phyloP scores from a whole-genome alignment of 176 grass and related monocot species.

The Alloteropsis semialata region DNA sequence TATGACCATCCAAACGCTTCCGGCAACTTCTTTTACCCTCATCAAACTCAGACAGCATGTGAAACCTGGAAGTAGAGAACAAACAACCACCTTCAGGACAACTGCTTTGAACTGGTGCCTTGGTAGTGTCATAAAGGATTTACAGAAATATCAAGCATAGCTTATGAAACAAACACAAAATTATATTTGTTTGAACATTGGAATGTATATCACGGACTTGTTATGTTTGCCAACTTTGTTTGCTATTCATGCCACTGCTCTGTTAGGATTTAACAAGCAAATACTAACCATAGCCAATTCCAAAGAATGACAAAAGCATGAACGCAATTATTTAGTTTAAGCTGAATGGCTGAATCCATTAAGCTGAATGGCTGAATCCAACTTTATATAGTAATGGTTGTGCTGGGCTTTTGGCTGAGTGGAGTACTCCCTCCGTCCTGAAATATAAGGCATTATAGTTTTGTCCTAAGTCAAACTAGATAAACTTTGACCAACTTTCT shows the following conservation, averaged over 20 bases:
- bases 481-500: too few relatives aligned
- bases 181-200: neutral
- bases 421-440: too few relatives aligned
- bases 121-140: neutral
- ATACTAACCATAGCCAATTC: neutral
- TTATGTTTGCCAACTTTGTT: neutral
- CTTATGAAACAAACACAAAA: neutral
- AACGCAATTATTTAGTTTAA: neutral
- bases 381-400: neutral
- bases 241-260: neutral
- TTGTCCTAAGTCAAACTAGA: too few relatives aligned
- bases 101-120: neutral
- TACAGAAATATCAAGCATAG: neutral
- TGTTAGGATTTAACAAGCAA: neutral
- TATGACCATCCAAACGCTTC: conserved; percentile 79
- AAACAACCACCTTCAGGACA: neutral
- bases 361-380: neutral
- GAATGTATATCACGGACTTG: neutral
- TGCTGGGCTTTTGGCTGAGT: neutral
- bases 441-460: too few relatives aligned
- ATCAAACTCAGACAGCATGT: conserved; percentile 73
- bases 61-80: conserved; percentile 49
- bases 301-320: neutral
- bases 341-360: too few relatives aligned
- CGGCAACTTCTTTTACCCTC: conserved; percentile 83